Percentiles rank a stretch among this genome's conserved stretches.
Conservation (phyloP, 192 early-diverging fungal species). For the Paraglomus brasilianum region DNA sequence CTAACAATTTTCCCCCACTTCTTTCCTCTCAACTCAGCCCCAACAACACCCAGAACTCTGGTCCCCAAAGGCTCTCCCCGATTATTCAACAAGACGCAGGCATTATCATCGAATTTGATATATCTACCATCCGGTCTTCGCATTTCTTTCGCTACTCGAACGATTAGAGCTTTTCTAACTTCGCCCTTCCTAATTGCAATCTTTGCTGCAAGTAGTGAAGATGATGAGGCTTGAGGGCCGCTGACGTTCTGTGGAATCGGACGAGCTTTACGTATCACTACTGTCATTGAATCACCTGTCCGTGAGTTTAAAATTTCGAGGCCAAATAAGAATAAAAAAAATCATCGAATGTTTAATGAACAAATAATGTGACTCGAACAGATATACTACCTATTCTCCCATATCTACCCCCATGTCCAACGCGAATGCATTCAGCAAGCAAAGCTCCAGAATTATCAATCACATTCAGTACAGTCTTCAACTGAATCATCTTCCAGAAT, state of each 20-base stretch:
- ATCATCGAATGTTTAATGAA: neutral
- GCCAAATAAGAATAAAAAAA: neutral
- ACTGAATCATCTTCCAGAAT: conserved; percentile 80
- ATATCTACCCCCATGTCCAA: conserved; percentile 74
- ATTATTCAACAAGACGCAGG: conserved; percentile 92
- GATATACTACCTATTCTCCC: conserved; percentile 55
- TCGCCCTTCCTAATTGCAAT: conserved; percentile 84
- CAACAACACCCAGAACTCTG: conserved; percentile 87
- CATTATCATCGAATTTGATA: conserved; percentile 96
- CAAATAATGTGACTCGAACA: neutral
- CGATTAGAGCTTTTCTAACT: conserved; percentile 86
- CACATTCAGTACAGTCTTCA: conserved; percentile 82
- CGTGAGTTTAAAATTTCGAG: neutral
- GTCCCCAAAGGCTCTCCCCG: conserved; percentile 92
- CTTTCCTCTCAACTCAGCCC: conserved; percentile 87
- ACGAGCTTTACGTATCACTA: conserved; percentile 13
- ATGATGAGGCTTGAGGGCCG: neutral
- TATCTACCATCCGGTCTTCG: conserved; percentile 87
- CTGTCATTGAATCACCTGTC: conserved; percentile 21
- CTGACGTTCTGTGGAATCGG: conserved; percentile 6
- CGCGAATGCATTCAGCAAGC: conserved; percentile 93
- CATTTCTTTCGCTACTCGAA: conserved; percentile 86
- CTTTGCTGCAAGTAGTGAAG: conserved; percentile 10
- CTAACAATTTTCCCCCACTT: conserved; percentile 94
- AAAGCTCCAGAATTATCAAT: conserved; percentile 98